phyloP scores from a whole-genome alignment of 768 basidiomycete genomes.

The Rhizopogon vinicolor region DNA sequence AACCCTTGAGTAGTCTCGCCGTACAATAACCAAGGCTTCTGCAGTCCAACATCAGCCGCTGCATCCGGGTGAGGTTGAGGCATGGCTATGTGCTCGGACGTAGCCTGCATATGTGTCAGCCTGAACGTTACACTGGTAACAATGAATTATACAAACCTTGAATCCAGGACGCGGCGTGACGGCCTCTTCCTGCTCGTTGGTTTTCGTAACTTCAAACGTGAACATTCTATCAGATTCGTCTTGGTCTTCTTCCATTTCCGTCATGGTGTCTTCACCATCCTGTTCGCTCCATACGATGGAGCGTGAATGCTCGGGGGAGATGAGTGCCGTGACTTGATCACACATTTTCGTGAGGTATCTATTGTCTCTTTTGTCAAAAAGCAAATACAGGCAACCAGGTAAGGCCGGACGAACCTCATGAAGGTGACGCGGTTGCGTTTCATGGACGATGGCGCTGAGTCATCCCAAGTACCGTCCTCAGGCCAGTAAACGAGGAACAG shows the following conservation, averaged over 20 bases:
- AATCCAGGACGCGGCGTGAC: slow-evolving; percentile 42
- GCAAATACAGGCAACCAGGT: neutral
- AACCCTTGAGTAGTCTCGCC: slow-evolving; percentile 41
- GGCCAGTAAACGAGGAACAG: slow-evolving; percentile 60
- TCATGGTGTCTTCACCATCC: slow-evolving; percentile 15
- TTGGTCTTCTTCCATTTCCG: slow-evolving; percentile 28
- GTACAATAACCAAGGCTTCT: slow-evolving; percentile 27
- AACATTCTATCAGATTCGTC: slow-evolving; percentile 45
- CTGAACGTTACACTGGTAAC: neutral
- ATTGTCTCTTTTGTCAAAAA: neutral
- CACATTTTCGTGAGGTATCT: slow-evolving; percentile 59
- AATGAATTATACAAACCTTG: slow-evolving; percentile 26
- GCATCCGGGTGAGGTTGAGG: slow-evolving; percentile 6
- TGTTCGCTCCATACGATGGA: slow-evolving; percentile 41
- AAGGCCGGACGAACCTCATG: slow-evolving; percentile 41
- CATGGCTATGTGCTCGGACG: slow-evolving; percentile 9
- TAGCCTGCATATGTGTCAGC: slow-evolving; percentile 5
- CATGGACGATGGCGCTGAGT: slow-evolving; percentile 39
- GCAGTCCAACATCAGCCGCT: slow-evolving; percentile 1
- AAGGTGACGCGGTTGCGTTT: slow-evolving; percentile 53
- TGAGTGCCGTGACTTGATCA: slow-evolving; percentile 49
- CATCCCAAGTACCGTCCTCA: slow-evolving; percentile 54
- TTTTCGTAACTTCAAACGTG: slow-evolving; percentile 50
- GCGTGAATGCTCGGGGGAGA: slow-evolving; percentile 43
- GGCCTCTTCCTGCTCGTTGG: slow-evolving; percentile 49